Evolutionary conservation across 495 filamentous ascomycete genomes (phyloP).

Genomic region (Rhizodiscina lignyota): DNA sequence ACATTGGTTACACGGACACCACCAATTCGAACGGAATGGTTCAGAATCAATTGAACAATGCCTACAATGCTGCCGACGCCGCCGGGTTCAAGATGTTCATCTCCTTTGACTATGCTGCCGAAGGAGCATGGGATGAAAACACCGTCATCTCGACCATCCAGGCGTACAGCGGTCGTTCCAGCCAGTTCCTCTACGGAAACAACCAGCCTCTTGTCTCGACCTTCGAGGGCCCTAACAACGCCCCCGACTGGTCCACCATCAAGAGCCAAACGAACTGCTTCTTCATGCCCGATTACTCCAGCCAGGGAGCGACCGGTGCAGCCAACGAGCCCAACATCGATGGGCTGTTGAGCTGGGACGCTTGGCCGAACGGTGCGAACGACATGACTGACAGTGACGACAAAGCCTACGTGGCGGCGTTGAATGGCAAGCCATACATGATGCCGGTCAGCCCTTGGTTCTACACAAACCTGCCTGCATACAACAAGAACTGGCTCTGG

Average conservation of each 20-base stretch:
- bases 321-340: constrained; percentile 31
- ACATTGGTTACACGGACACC: constrained; percentile 38
- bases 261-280: constrained; percentile 33
- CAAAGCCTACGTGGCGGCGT: constrained; percentile 29
- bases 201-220: constrained; percentile 51
- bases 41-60: constrained; percentile 31
- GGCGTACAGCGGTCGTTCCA: constrained; percentile 30
- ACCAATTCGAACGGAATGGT: too few species aligned
- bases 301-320: constrained; percentile 26
- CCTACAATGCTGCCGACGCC: constrained; percentile 37
- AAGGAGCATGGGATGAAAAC: constrained; percentile 31
- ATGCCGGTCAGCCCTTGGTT: constrained; percentile 70
- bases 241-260: constrained; percentile 40
- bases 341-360: constrained; percentile 55
- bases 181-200: constrained; percentile 36
- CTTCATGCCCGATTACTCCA: constrained; percentile 47
- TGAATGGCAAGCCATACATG: constrained; percentile 52
- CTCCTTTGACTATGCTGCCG: constrained; percentile 60
- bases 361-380: constrained; percentile 47
- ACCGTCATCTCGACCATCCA: constrained; percentile 35
- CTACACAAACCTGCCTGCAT: constrained; percentile 51
- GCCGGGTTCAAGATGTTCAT: constrained; percentile 42
- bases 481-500: constrained; percentile 56
- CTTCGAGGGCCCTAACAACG: constrained; percentile 45
- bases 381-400: constrained; percentile 39